These are phyloP conservation scores for Hevea brasiliensis DNA, from an alignment of 345 rosid genomes.

Conservation along the genomic window DNA sequence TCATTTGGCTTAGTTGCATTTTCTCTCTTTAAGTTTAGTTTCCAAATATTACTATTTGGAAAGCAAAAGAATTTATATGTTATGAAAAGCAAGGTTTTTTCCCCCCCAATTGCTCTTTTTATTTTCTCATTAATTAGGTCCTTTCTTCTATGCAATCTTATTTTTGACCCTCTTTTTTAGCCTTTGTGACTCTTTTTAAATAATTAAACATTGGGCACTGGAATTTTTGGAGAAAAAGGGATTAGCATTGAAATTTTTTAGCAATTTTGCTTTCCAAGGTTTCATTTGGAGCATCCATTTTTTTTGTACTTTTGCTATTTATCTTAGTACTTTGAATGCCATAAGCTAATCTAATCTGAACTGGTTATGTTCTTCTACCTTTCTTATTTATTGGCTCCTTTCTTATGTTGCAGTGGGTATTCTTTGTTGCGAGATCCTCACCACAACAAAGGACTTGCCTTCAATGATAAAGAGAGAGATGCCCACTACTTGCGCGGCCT, in stretches of 20 bases:
- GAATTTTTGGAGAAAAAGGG: no score
- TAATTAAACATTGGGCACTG: no score
- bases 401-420: conserved; percentile 62
- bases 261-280: no score
- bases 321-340: background rate
- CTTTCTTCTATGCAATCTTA: background rate
- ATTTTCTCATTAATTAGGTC: background rate
- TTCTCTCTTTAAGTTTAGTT: background rate
- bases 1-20: background rate
- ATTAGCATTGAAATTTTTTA: no score
- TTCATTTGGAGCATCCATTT: background rate
- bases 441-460: conserved; percentile 96
- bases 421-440: conserved; percentile 94
- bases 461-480: conserved; percentile 74
- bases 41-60: background rate
- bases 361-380: background rate
- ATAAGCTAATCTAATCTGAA: background rate
- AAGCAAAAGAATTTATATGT: background rate
- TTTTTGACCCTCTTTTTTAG: no score
- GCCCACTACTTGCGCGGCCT: conserved; percentile 93
- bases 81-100: background rate
- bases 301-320: background rate
- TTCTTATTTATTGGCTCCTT: background rate
- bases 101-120: no score
- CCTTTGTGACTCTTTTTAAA: no score